A percentile compares a stretch with the other conserved stretches of the same genome.
Evolutionary conservation across 441 rosid species (phyloP).

Genomic region (Adansonia grandidieri): DNA sequence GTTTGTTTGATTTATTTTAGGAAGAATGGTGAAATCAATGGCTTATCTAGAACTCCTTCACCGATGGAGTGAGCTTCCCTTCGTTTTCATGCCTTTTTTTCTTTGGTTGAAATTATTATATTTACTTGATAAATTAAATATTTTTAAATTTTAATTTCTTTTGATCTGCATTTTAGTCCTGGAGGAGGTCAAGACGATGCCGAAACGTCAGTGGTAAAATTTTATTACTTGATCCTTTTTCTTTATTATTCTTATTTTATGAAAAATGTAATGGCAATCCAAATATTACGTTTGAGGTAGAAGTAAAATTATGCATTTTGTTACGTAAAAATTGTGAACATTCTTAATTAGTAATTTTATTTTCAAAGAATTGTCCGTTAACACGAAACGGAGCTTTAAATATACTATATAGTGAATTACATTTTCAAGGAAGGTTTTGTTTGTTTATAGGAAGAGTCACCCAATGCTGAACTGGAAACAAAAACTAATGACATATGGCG

Average conservation of each 20-base stretch:
- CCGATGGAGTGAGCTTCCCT: conserved; percentile 39
- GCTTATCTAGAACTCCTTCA: conserved; percentile 30
- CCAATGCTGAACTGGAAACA: conserved; percentile 37
- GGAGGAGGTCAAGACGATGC: conserved; percentile 42
- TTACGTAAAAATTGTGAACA: background rate
- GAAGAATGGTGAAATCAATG: conserved; percentile 46
- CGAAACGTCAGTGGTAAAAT: conserved; percentile 48
- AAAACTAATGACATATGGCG: conserved; percentile 59
- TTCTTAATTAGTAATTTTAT: background rate
- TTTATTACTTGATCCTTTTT: background rate
- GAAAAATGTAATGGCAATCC: background rate
- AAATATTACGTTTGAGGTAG: background rate
- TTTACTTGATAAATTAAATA: background rate
- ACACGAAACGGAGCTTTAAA: background rate
- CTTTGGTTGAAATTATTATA: background rate
- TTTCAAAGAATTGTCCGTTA: background rate
- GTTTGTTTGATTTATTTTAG: conserved; percentile 27
- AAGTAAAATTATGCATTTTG: conserved; percentile 7
- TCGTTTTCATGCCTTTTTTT: background rate
- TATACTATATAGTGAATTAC: background rate
- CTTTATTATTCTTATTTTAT: background rate
- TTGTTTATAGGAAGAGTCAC: conserved; percentile 40
- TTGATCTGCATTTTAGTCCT: conserved; percentile 37
- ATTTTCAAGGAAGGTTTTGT: conserved; percentile 16
- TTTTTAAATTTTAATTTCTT: background rate